Percentiles rank a stretch among this genome's conserved stretches.
These are phyloP conservation scores for Didymella arachidicola DNA, from an alignment of 2,329 filamentous ascomycete genomes.

Conservation along the genomic window DNA sequence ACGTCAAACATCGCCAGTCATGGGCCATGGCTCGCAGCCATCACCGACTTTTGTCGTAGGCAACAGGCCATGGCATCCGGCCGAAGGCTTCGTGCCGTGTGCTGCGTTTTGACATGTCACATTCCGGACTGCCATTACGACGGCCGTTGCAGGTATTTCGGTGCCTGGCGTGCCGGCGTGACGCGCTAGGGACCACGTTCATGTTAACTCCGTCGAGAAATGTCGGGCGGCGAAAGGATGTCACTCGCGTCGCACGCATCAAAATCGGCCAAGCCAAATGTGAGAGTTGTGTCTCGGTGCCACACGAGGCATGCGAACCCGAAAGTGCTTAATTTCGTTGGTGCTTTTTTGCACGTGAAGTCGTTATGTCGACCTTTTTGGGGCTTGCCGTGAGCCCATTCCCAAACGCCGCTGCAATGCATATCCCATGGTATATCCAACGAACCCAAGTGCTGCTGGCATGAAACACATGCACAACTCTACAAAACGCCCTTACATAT, in stretches of 20 bases:
- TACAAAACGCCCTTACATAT: constrained; percentile 20
- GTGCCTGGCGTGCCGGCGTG: constrained; percentile 18
- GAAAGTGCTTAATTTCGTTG: constrained; percentile 13
- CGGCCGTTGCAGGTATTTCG: constrained; percentile 3
- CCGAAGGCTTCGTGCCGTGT: constrained; percentile 5
- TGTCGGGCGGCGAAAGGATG: constrained; percentile 4
- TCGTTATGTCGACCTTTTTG: constrained; percentile 13
- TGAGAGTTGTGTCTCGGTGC: constrained; percentile 16
- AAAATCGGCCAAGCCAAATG: neutral
- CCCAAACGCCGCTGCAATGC: constrained; percentile 25
- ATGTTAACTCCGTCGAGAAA: neutral
- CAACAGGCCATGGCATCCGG: constrained; percentile 10
- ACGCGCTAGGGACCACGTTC: constrained; percentile 10
- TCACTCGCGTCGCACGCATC: constrained; percentile 14
- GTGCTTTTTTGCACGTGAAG: constrained; percentile 17
- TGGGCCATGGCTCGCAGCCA: constrained; percentile 14
- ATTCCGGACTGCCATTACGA: constrained; percentile 15
- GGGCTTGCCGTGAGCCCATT: constrained; percentile 15
- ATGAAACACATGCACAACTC: constrained; percentile 21
- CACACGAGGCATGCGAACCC: constrained; percentile 12
- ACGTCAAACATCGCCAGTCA: constrained; percentile 22
- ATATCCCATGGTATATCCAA: constrained; percentile 23
- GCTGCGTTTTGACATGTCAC: constrained; percentile 16
- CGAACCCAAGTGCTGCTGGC: constrained; percentile 14
- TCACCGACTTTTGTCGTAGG: constrained; percentile 3